Evolutionary conservation across 495 filamentous ascomycete species (phyloP).

Genomic region (Sporormia fimetaria): DNA sequence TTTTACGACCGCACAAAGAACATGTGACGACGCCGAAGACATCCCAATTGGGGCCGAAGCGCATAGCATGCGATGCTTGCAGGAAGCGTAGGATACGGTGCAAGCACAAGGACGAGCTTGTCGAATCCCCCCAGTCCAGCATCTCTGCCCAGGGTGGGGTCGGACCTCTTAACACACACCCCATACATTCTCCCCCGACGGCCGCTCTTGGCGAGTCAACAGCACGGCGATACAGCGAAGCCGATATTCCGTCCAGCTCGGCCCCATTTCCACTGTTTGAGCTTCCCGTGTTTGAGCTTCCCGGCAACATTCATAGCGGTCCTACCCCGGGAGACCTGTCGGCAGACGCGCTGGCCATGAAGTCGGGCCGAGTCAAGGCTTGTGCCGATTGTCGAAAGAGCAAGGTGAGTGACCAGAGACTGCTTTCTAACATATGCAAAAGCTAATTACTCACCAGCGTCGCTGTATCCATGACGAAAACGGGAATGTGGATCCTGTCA

Average conservation of each 20-base stretch:
- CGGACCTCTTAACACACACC: neutral
- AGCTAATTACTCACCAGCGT: constrained; percentile 38
- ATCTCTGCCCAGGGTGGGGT: neutral
- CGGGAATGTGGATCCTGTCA: constrained; percentile 52
- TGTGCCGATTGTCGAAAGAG: constrained; percentile 57
- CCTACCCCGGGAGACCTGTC: constrained; percentile 15
- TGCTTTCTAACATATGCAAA: constrained; percentile 1
- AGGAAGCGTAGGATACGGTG: constrained; percentile 36
- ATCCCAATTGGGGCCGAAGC: constrained; percentile 36
- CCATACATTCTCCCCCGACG: neutral
- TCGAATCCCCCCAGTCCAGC: constrained; percentile 3
- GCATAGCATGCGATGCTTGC: constrained; percentile 37
- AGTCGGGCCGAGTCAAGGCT: constrained; percentile 45
- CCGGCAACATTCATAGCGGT: constrained; percentile 11
- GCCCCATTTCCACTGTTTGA: too few species aligned
- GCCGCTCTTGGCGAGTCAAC: neutral
- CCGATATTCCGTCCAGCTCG: constrained; percentile 1
- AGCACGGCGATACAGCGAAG: constrained; percentile 7
- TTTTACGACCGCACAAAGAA: constrained; percentile 8
- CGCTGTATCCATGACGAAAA: constrained; percentile 58
- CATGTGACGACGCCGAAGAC: constrained; percentile 36
- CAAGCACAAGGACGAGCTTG: constrained; percentile 37
- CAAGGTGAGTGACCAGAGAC: constrained; percentile 41
- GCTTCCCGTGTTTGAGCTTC: constrained; percentile 12
- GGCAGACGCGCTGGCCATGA: constrained; percentile 19